Base-by-base conservation (phyloP, 2,329 filamentous ascomycete species). In the Cordyceps tenuipes region DNA sequence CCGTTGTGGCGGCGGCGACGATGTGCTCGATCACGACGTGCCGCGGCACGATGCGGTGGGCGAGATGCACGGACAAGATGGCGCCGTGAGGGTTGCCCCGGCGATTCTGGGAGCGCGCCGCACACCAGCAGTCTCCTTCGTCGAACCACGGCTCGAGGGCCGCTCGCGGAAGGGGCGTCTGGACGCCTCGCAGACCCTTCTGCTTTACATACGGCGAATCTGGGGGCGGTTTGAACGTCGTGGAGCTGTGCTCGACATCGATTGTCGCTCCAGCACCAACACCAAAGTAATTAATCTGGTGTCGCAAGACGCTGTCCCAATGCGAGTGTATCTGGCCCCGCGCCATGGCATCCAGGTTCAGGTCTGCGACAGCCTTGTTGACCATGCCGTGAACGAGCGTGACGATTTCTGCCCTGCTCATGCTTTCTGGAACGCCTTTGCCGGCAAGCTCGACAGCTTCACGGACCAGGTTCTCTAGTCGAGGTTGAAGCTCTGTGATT, bases 71-170 rank as follows among this genome's bases (percentile, higher is more conserved):
- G 9, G 82, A 82, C 17, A 97, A 75, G 57, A 84, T 82, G 2
- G 85, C 83, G 43, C 84, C 83, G 53, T 80, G 78, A 8, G 78
- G 77, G 17, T 70, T 68, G 12, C 73, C 72, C 17, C 75, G 73
- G 15, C 70, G 70, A 53, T 78, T 74, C 12, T 68, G 64, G 0
- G 75, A 73, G 3, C 68, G 69, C 0, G 77, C 79, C 5, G 87
- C 85, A 71, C 93, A 97, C 89, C 91, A 97, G 72, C 91, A 95
- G 63, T 97, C 89, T 21, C 89, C 90, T 39, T 87, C 81, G 53
- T 96, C 89, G 10, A 85, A 77, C 91, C 92, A 96, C 3, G 77
- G 74, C 1, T 60, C 55, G 2, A 96, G 77, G 0, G 88, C 90
- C 0, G 78, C 71, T n/a, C 80, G 78, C 1, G 78, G 74, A 3